Base-by-base conservation (phyloP, 768 basidiomycete genomes). In the Amanita exitialis region DNA sequence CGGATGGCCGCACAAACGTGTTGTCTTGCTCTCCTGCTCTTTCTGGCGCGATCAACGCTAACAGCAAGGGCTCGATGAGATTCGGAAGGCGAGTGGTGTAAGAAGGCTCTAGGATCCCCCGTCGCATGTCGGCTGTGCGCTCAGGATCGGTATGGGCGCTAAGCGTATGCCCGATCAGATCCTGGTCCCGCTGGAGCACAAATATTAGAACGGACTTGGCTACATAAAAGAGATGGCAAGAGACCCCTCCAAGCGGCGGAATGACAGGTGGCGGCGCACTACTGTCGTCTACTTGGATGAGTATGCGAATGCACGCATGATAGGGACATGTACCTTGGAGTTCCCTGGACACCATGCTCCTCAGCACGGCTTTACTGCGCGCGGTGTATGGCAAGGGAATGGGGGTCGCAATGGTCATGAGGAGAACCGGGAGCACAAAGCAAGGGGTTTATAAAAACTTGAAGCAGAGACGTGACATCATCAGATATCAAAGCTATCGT, bases 311-410 rank as follows among this genome's bases (percentile, higher is more conserved):
- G 34, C 18, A 13, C n/a, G 16, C 4, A 6, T 8, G 21, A 39
- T 4, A 30, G 30, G 10, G 4, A 25, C 6, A 0, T 23, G 15
- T 47, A 61, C 59, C 58, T 58, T 53, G 55, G n/a, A 56, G 51
- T 32, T 54, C 54, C 20, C 60, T 55, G 15, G 58, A 64, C 32
- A 67, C 64, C 65, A 67, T 65, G 5, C 59, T 56, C 35, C 57
- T 47, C 6, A 67, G 47, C n/a, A 63, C 64, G 9, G 56, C 56
- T 23, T 56, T 59, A 49, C 62, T 64, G 25, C 63, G 63, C 23
- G 60, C 61, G 35, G 58, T 59, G 45, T 63, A 65, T 4, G 62
- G 58, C 6, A 66, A 47, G n/a, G 65, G 63, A 8, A 67, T 57
- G 23, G 66, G 66, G 12, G 65, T 60, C 3, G 56, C 60, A 25